Conservation (phyloP, 106 monocot species). For the Dendrobium chrysotoxum region DNA sequence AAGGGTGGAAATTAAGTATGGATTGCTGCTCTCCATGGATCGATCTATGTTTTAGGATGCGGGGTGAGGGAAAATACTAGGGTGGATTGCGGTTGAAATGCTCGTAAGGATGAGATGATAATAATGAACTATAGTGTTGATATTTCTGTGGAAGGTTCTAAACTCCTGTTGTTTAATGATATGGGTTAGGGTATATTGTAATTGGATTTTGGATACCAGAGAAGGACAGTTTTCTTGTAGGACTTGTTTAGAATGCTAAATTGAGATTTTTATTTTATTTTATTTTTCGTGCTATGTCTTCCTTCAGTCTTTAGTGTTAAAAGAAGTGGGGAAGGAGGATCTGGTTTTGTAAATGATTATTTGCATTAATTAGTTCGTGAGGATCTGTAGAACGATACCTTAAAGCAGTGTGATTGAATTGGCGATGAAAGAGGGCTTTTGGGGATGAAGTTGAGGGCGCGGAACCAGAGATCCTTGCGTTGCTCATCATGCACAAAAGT, state of each 20-base stretch:
- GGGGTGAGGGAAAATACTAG: background rate
- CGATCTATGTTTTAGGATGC: background rate
- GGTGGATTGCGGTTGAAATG: background rate
- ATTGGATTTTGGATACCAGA: background rate
- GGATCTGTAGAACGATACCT: background rate
- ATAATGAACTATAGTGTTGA: background rate
- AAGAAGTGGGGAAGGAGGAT: background rate
- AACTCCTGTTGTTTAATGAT: background rate
- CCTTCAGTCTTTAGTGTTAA: background rate
- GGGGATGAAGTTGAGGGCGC: background rate
- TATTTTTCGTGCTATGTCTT: background rate
- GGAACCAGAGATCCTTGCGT: background rate
- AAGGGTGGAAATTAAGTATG: background rate
- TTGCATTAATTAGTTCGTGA: no score
- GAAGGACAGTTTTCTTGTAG: background rate
- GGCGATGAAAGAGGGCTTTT: background rate
- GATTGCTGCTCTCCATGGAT: background rate
- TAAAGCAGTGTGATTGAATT: background rate
- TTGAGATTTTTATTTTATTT: background rate
- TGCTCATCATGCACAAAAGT: background rate
- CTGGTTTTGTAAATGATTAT: background rate
- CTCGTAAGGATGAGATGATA: background rate
- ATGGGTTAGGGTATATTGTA: background rate
- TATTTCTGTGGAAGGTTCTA: background rate
- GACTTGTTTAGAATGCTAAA: background rate